Conservation (phyloP, 495 filamentous ascomycete genomes). For the Hyaloscypha hepaticicola region DNA sequence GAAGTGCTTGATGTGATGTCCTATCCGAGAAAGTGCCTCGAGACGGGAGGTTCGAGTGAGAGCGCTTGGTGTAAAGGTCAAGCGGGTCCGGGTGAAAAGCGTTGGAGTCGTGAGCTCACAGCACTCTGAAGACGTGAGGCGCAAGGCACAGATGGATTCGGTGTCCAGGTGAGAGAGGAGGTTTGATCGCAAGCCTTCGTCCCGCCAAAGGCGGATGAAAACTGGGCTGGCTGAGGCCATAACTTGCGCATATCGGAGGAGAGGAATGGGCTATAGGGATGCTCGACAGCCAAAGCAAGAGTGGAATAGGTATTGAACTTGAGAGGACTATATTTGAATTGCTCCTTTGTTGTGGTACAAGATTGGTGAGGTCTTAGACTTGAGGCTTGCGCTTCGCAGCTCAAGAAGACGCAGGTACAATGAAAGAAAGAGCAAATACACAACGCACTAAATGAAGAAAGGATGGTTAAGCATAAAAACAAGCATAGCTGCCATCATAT, state of each 20-base stretch:
- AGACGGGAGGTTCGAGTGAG: conserved; percentile 68
- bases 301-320: background rate
- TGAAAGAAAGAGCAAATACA: background rate
- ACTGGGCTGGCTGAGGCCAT: conserved; percentile 30
- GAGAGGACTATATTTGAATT: background rate
- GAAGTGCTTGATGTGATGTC: conserved; percentile 66
- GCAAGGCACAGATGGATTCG: conserved; percentile 49
- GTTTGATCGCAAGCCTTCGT: conserved; percentile 45
- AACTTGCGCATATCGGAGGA: conserved; percentile 32
- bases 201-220: conserved; percentile 49
- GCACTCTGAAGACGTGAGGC: conserved; percentile 48
- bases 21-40: conserved; percentile 67
- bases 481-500: conserved; percentile 19
- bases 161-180: conserved; percentile 51
- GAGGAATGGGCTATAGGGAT: conserved; percentile 1
- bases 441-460: background rate
- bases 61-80: conserved; percentile 67
- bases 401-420: background rate
- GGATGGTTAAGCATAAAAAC: background rate
- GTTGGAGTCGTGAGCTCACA: conserved; percentile 51
- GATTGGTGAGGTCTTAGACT: conserved; percentile 5
- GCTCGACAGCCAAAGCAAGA: conserved; percentile 6
- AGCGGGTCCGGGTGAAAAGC: conserved; percentile 52
- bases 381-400: conserved; percentile 4
- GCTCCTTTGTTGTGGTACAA: background rate